phyloP scores from a whole-genome alignment of 2,329 filamentous ascomycete genomes.

The Fusarium sp. region DNA sequence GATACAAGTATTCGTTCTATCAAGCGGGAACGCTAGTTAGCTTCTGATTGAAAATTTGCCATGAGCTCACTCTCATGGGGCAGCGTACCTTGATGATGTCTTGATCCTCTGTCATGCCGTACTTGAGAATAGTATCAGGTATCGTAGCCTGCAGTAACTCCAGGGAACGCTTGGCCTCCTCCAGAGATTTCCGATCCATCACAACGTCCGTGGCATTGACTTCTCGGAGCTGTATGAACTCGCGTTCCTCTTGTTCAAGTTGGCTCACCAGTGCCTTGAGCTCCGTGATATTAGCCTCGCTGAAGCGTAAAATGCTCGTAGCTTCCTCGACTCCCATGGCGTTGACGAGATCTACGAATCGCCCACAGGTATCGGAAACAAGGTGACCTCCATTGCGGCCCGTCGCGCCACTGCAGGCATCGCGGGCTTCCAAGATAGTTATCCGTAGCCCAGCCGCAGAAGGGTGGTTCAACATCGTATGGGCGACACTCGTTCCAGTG shows the following conservation, averaged over 20 bases:
- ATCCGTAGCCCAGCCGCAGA: slow-evolving; percentile 2
- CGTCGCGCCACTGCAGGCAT: slow-evolving; percentile 28
- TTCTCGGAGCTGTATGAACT: slow-evolving; percentile 1
- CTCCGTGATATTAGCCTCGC: slow-evolving; percentile 32
- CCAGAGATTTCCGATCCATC: not conserved
- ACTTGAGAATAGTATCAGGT: not conserved
- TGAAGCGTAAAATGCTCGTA: slow-evolving; percentile 55
- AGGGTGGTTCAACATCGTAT: slow-evolving; percentile 33
- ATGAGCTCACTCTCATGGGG: not conserved
- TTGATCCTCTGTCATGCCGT: slow-evolving; percentile 1
- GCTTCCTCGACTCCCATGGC: slow-evolving; percentile 51
- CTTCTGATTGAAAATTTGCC: not conserved
- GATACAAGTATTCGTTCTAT: slow-evolving; percentile 9
- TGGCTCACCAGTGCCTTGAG: slow-evolving; percentile 8
- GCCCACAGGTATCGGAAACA: slow-evolving; percentile 49
- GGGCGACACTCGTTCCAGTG: slow-evolving; percentile 42
- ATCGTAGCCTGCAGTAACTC: not conserved
- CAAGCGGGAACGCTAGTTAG: not conserved
- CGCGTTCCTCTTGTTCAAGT: slow-evolving; percentile 2
- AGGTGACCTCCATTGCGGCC: slow-evolving; percentile 36
- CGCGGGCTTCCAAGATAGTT: slow-evolving; percentile 43
- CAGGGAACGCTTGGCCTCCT: not conserved
- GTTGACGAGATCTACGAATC: slow-evolving; percentile 48
- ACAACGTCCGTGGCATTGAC: slow-evolving; percentile 5
- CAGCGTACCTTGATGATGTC: not conserved